Conservation (phyloP, 2,329 filamentous ascomycete species). For the Colletotrichum tropicicola region DNA sequence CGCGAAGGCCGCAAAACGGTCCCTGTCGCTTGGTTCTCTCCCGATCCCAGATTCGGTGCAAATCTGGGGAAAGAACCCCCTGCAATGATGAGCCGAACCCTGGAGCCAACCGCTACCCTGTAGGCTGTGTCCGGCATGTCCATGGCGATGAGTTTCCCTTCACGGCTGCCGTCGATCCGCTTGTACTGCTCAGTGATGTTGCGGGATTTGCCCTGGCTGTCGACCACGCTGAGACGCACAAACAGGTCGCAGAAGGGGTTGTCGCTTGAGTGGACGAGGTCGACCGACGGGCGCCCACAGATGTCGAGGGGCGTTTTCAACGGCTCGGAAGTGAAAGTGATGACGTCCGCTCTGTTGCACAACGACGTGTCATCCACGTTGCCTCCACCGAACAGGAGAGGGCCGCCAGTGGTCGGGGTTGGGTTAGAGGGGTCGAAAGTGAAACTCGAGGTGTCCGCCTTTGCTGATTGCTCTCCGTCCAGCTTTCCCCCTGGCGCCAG, state of each 20-base stretch:
- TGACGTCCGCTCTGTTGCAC: conserved; percentile 33
- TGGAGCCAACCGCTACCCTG: conserved; percentile 32
- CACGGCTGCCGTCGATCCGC: conserved; percentile 27
- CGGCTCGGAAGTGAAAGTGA: conserved; percentile 33
- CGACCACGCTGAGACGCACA: conserved; percentile 35
- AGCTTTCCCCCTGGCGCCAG: not conserved
- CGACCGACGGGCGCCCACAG: conserved; percentile 31
- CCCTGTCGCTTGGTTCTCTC: conserved; percentile 30
- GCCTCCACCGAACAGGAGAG: conserved; percentile 22
- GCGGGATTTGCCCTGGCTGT: conserved; percentile 33
- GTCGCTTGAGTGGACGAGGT: conserved; percentile 35
- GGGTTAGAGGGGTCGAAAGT: conserved; percentile 36
- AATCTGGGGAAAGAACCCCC: conserved; percentile 34
- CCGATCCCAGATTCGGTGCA: conserved; percentile 32
- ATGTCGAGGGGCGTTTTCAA: conserved; percentile 32
- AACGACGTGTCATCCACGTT: conserved; percentile 31
- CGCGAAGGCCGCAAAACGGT: conserved; percentile 20
- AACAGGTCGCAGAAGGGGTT: conserved; percentile 35
- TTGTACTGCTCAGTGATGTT: conserved; percentile 35
- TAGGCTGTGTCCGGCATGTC: conserved; percentile 34
- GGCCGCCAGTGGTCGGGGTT: conserved; percentile 34
- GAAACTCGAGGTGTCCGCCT: conserved; percentile 24
- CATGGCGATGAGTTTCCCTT: not conserved
- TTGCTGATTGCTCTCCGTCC: not conserved
- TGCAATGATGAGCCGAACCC: conserved; percentile 34